Percentiles rank a stretch among this genome's conserved stretches.
phyloP scores from a whole-genome alignment of 108 stramenopile species.

The Mayamaea pseudoterrestris region DNA sequence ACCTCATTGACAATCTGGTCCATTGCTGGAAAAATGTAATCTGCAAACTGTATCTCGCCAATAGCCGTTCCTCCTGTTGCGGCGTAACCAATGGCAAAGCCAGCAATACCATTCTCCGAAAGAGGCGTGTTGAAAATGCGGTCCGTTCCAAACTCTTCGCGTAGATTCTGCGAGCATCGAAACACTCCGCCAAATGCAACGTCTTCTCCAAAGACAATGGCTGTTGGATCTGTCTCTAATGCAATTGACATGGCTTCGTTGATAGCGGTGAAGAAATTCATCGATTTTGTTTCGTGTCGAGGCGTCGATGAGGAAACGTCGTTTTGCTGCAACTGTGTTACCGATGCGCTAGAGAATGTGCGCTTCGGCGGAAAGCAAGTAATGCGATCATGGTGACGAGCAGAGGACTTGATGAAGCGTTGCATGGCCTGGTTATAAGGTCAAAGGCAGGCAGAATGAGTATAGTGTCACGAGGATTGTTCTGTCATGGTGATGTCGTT shows the following conservation, averaged over 20 bases:
- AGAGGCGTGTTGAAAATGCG: slow-evolving; percentile 93
- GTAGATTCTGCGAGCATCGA: slow-evolving; percentile 70
- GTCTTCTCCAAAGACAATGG: slow-evolving; percentile 94
- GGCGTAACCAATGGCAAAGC: slow-evolving; percentile 95
- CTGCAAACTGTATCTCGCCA: slow-evolving; percentile 97
- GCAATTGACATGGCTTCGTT: slow-evolving; percentile 63
- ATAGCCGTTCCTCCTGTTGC: slow-evolving; percentile 90
- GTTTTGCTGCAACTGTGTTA: no score
- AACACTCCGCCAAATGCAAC: slow-evolving; percentile 98
- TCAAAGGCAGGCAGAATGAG: no score
- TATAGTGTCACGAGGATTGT: no score
- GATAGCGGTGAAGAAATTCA: slow-evolving; percentile 75
- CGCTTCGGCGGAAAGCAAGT: no score
- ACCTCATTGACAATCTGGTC: slow-evolving; percentile 98
- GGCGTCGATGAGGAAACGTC: no score
- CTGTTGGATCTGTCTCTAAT: slow-evolving; percentile 50
- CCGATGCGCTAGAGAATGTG: no score
- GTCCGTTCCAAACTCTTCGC: slow-evolving; percentile 71
- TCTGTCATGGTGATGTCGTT: no score
- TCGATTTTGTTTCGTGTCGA: no score
- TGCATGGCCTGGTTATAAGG: no score
- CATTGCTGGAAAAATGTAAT: slow-evolving; percentile 83
- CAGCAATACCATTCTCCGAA: slow-evolving; percentile 85
- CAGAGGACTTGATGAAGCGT: no score
- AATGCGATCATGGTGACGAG: no score